Percentiles rank a stretch among this genome's conserved stretches.
Conservation (phyloP, 805 yeast species). For the Lipomyces kockii region DNA sequence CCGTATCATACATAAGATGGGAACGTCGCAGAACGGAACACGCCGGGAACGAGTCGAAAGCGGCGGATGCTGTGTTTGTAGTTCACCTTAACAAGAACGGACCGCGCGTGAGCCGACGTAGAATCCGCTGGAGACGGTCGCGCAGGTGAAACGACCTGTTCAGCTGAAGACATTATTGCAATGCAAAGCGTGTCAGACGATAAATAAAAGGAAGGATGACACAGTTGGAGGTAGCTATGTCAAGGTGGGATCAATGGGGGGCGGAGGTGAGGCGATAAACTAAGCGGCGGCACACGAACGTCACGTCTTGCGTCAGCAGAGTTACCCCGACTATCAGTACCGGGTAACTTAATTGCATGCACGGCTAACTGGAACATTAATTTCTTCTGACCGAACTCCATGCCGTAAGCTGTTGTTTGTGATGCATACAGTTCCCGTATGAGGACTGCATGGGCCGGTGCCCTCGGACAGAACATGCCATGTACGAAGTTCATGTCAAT, state of each 20-base stretch:
- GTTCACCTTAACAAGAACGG: slow-evolving; percentile 28
- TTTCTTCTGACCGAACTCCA: too few species aligned
- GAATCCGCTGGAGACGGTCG: background rate
- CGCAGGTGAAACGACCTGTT: slow-evolving; percentile 5
- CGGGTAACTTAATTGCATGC: background rate
- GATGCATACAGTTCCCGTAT: too few species aligned
- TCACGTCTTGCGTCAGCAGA: background rate
- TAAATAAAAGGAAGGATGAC: background rate
- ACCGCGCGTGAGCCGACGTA: slow-evolving; percentile 13
- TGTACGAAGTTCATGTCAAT: too few species aligned
- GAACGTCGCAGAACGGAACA: slow-evolving; percentile 6
- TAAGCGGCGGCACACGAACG: background rate
- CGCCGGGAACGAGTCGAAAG: slow-evolving; percentile 16
- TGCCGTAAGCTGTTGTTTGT: too few species aligned
- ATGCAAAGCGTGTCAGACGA: background rate
- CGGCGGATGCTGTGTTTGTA: slow-evolving; percentile 27
- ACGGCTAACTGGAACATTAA: background rate
- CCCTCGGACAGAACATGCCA: too few species aligned
- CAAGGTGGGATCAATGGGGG: background rate
- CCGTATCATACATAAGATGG: slow-evolving; percentile 13
- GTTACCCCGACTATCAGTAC: background rate
- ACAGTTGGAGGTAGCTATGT: background rate
- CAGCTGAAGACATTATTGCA: background rate
- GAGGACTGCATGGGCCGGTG: too few species aligned
- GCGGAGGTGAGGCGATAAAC: background rate